phyloP scores from a whole-genome alignment of 208 protist species.

The Naegleria lovaniensis region DNA sequence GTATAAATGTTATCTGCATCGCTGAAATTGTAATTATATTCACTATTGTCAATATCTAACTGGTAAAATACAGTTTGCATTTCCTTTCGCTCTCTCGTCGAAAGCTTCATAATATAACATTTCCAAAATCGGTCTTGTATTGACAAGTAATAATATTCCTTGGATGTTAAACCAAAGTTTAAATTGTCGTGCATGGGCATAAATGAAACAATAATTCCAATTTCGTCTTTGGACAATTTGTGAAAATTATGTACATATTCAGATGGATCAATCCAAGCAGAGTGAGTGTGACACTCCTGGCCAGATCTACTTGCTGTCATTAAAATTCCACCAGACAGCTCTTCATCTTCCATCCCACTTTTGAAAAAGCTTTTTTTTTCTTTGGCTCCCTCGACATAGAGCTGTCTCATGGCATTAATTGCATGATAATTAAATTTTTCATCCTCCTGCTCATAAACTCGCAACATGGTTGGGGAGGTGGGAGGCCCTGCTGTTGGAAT shows the following conservation, averaged over 20 bases:
- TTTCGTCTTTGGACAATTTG: neutral
- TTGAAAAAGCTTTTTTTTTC: neutral
- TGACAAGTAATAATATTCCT: neutral
- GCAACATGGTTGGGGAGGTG: neutral
- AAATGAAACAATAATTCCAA: neutral
- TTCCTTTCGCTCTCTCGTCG: neutral
- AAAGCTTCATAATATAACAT: neutral
- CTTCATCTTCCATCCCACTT: neutral
- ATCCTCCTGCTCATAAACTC: neutral
- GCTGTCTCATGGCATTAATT: neutral
- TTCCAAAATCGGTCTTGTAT: neutral
- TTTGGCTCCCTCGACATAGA: neutral
- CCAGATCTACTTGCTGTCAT: neutral
- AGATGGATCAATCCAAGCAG: neutral
- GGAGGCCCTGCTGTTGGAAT: neutral
- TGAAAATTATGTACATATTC: neutral
- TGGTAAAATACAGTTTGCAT: neutral
- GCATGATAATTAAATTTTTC: neutral
- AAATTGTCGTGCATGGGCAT: neutral
- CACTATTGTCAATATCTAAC: neutral
- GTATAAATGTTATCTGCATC: neutral
- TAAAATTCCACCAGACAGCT: neutral
- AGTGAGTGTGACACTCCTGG: neutral
- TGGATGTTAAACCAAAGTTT: neutral
- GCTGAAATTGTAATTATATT: neutral